Evolutionary conservation across 768 basidiomycete species (phyloP).

Genomic region (Leucosporidium yakuticum): DNA sequence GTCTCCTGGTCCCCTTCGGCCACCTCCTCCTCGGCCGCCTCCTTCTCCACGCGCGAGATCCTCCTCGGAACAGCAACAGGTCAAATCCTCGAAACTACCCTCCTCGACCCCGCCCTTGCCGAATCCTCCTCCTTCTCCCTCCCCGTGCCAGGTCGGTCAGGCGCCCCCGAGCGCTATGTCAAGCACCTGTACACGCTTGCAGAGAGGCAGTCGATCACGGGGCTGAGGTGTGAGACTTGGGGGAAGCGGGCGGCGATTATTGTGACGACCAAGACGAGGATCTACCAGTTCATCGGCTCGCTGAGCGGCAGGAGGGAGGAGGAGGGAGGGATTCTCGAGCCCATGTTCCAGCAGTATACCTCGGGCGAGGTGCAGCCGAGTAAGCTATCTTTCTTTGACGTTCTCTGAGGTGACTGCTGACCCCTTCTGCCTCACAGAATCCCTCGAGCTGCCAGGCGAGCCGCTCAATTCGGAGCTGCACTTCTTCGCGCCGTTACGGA

Average conservation of each 20-base stretch:
- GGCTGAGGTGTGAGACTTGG: constrained; percentile 70
- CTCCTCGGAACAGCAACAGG: constrained; percentile 81
- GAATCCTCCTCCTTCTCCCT: constrained; percentile 49
- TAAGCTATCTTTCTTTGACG: constrained; percentile 44
- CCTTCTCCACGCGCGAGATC: constrained; percentile 71
- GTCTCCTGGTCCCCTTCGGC: constrained; percentile 72
- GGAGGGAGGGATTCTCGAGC: constrained; percentile 61
- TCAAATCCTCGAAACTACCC: constrained; percentile 69
- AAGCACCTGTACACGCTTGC: constrained; percentile 47
- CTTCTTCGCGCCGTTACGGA: constrained; percentile 58
- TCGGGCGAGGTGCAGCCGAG: constrained; percentile 67
- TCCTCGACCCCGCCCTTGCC: constrained; percentile 74
- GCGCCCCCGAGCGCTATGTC: constrained; percentile 43
- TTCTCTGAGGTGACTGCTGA: constrained; percentile 38
- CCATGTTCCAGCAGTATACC: constrained; percentile 62
- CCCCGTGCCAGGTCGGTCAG: constrained; percentile 37
- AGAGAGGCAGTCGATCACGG: constrained; percentile 75
- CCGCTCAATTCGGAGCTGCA: constrained; percentile 65
- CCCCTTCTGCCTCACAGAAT: constrained; percentile 52
- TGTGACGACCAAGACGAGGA: constrained; percentile 74
- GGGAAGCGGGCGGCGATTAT: constrained; percentile 55
- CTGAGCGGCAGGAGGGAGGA: constrained; percentile 64
- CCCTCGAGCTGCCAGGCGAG: constrained; percentile 83
- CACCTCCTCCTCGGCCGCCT: constrained; percentile 49
- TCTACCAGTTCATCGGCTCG: constrained; percentile 82